Evolutionary conservation across 805 yeast species (phyloP).

Genomic region (Candida hungchunana): DNA sequence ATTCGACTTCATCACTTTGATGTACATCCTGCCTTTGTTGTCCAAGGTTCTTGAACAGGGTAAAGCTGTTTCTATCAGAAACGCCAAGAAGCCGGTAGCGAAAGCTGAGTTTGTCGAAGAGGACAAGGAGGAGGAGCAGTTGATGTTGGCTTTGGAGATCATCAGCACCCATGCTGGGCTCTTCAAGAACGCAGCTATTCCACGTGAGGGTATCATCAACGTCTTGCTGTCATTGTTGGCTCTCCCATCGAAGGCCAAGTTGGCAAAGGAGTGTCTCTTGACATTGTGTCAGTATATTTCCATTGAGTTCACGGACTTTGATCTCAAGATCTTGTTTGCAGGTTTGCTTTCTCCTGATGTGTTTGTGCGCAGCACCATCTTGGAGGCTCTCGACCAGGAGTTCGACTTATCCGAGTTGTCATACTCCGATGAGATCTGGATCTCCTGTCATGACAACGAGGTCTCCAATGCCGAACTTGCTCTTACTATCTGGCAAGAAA

Average conservation of each 20-base stretch:
- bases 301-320: constrained; percentile 50
- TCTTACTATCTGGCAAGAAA: constrained; percentile 81
- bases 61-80: constrained; percentile 48
- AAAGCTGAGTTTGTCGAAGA: constrained; percentile 75
- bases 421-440: constrained; percentile 69
- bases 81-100: constrained; percentile 45
- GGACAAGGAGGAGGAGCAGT: constrained; percentile 84
- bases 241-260: constrained; percentile 72
- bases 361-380: constrained; percentile 72
- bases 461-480: constrained; percentile 61
- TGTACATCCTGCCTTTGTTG: constrained; percentile 73
- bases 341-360: constrained; percentile 55
- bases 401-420: constrained; percentile 45
- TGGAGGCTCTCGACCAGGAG: constrained; percentile 85
- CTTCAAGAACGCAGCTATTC: constrained; percentile 62
- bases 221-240: constrained; percentile 64
- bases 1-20: constrained; percentile 62
- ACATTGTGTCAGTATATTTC: constrained; percentile 76
- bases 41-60: constrained; percentile 66
- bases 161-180: constrained; percentile 63
- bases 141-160: constrained; percentile 71
- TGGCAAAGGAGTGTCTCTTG: constrained; percentile 78
- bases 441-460: constrained; percentile 72
- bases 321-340: constrained; percentile 53
- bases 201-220: constrained; percentile 59